These are phyloP conservation scores for Raddia distichophylla DNA, from an alignment of 176 grass and related monocot genomes.

Conservation along the genomic window DNA sequence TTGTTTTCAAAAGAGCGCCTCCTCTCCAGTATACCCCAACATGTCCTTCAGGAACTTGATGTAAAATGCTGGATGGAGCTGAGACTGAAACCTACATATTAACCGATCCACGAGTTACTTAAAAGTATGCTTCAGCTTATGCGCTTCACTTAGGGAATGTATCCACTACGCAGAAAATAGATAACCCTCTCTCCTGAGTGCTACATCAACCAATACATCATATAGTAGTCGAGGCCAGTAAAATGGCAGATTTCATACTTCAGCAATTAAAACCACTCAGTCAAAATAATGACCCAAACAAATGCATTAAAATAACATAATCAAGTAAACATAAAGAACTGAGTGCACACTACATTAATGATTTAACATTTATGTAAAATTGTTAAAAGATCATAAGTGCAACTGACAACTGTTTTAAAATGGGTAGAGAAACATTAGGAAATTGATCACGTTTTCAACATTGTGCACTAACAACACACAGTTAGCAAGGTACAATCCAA, in stretches of 20 bases:
- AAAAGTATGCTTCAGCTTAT: conserved; percentile 9
- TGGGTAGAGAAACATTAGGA: background rate
- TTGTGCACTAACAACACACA: background rate
- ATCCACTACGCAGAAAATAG: background rate
- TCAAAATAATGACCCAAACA: conserved; percentile 36
- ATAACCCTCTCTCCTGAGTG: background rate
- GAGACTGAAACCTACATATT: conserved; percentile 67
- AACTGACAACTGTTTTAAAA: background rate
- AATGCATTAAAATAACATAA: conserved; percentile 1
- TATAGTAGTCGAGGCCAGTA: background rate
- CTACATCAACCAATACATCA: conserved; percentile 26
- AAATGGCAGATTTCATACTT: conserved; percentile 24
- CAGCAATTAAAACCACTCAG: background rate
- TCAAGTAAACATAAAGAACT: conserved; percentile 16
- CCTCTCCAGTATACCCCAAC: conserved; percentile 99
- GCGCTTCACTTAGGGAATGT: conserved; percentile 13
- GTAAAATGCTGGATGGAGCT: conserved; percentile 63
- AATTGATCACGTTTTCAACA: conserved; percentile 20
- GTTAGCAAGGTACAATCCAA: conserved; percentile 14
- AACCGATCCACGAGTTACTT: conserved; percentile 13
- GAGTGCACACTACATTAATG: background rate
- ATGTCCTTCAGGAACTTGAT: conserved; percentile 99
- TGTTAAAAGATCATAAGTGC: background rate
- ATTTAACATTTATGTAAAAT: background rate
- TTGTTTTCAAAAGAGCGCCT: conserved; percentile 90